Conservation (phyloP, 106 monocot genomes). For the Vanilla planifolia region DNA sequence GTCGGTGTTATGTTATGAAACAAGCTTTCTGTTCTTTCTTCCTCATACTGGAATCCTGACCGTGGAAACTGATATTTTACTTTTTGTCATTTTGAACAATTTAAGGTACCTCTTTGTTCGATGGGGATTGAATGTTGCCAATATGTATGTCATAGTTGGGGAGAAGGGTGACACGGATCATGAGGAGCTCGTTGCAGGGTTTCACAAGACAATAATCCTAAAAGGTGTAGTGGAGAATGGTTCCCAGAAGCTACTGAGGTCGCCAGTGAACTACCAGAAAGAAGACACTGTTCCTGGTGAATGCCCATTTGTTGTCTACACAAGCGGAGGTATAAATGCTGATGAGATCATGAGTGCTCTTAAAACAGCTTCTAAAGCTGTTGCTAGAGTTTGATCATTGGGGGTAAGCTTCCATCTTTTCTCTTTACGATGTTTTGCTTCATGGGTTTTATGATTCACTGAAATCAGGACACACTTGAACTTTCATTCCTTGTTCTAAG, state of each 20-base stretch:
- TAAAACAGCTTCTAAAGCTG: constrained; percentile 29
- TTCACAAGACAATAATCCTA: constrained; percentile 55
- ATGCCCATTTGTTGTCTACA: constrained; percentile 30
- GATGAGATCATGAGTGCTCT: constrained; percentile 43
- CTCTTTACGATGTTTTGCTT: neutral
- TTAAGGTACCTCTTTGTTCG: constrained; percentile 75
- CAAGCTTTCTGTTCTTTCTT: too few relatives aligned
- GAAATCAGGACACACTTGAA: too few relatives aligned
- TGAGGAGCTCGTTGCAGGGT: constrained; percentile 52
- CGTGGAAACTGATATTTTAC: too few relatives aligned
- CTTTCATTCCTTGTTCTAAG: too few relatives aligned
- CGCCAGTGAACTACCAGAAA: constrained; percentile 33
- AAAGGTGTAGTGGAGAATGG: constrained; percentile 39
- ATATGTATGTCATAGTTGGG: constrained; percentile 59
- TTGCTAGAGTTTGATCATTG: constrained; percentile 22
- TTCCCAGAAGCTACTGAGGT: constrained; percentile 41
- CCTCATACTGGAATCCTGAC: too few relatives aligned
- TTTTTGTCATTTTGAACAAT: too few relatives aligned
- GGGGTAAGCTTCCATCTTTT: neutral
- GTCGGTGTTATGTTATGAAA: too few relatives aligned
- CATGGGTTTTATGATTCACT: too few relatives aligned
- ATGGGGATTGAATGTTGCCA: constrained; percentile 57
- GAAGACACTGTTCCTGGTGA: constrained; percentile 42
- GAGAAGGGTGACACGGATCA: constrained; percentile 62
- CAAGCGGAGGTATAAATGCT: constrained; percentile 19